phyloP scores from a whole-genome alignment of 1,139 yeast genomes.

The Nakaseomyces nivariensis region DNA sequence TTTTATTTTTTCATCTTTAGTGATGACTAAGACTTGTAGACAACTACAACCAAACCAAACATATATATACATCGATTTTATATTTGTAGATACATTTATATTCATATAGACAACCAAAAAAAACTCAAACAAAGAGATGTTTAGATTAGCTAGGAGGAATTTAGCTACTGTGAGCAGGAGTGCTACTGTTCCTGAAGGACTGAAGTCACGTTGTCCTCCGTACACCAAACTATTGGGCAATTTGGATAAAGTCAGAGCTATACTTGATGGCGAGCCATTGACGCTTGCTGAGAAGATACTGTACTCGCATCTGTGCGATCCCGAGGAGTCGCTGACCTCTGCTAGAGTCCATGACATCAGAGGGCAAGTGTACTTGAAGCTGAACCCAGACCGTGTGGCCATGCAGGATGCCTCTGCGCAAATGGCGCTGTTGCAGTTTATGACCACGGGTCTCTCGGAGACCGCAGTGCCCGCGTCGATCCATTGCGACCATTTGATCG shows the following conservation, averaged over 20 bases:
- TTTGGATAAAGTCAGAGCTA: constrained; percentile 49
- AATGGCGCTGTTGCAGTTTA: constrained; percentile 91
- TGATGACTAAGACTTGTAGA: too few species aligned
- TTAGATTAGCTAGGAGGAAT: constrained; percentile 15
- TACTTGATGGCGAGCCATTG: constrained; percentile 62
- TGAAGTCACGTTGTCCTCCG: constrained; percentile 71
- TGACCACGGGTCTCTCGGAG: constrained; percentile 83
- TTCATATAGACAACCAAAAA: background rate
- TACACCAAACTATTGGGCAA: constrained; percentile 64
- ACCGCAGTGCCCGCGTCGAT: constrained; percentile 92
- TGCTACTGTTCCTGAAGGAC: constrained; percentile 44
- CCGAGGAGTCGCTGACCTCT: constrained; percentile 63
- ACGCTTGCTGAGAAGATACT: constrained; percentile 90
- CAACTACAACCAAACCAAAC: too few species aligned
- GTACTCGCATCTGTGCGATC: constrained; percentile 80
- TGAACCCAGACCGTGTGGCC: constrained; percentile 96
- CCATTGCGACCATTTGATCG: constrained; percentile 96
- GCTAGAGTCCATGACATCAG: constrained; percentile 43
- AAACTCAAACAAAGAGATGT: background rate
- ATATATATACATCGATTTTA: background rate
- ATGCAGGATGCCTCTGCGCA: constrained; percentile 99
- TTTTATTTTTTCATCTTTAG: too few species aligned
- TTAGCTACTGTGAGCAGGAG: constrained; percentile 25
- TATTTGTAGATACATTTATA: background rate
- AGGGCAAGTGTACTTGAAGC: constrained; percentile 77